These are phyloP conservation scores for Penstemon eatonii DNA, from an alignment of 257 asterid species.

Conservation along the genomic window DNA sequence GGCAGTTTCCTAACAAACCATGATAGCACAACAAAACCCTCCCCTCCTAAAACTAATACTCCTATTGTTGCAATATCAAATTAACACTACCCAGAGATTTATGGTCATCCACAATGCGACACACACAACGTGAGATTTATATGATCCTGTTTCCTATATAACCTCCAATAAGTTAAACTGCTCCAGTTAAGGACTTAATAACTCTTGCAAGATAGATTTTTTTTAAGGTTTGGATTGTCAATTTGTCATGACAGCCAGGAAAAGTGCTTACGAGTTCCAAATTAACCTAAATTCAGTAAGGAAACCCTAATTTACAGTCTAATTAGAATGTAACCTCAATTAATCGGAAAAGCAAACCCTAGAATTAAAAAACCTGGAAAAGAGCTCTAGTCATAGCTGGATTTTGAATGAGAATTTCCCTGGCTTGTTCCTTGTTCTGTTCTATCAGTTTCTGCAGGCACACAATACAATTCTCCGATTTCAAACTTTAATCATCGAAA, in stretches of 20 bases:
- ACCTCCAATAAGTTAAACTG: slow-evolving; percentile 1
- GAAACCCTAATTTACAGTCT: slow-evolving; percentile 24
- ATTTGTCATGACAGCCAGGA: neutral
- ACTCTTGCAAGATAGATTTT: neutral
- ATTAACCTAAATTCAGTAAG: neutral
- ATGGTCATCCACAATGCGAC: neutral
- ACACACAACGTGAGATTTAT: neutral
- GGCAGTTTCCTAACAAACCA: slow-evolving; percentile 15
- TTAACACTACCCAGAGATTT: neutral
- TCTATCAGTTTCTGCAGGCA: slow-evolving; percentile 67
- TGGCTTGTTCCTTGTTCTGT: slow-evolving; percentile 91
- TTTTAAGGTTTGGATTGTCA: neutral
- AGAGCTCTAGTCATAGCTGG: slow-evolving; percentile 87
- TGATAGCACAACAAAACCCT: neutral
- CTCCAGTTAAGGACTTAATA: neutral
- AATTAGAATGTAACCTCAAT: neutral
- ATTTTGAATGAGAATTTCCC: slow-evolving; percentile 87
- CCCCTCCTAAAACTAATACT: neutral
- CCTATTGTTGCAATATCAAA: neutral
- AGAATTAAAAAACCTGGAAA: slow-evolving; percentile 64
- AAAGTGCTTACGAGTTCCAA: neutral
- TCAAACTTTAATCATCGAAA: neutral
- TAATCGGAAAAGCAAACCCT: slow-evolving; percentile 22
- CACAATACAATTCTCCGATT: slow-evolving; percentile 17
- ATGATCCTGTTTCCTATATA: slow-evolving; percentile 10